Evolutionary conservation across 2,329 filamentous ascomycete genomes (phyloP), one percentile per base, ranked within the genome.

Genomic region (Botrytis squamosa): DNA sequence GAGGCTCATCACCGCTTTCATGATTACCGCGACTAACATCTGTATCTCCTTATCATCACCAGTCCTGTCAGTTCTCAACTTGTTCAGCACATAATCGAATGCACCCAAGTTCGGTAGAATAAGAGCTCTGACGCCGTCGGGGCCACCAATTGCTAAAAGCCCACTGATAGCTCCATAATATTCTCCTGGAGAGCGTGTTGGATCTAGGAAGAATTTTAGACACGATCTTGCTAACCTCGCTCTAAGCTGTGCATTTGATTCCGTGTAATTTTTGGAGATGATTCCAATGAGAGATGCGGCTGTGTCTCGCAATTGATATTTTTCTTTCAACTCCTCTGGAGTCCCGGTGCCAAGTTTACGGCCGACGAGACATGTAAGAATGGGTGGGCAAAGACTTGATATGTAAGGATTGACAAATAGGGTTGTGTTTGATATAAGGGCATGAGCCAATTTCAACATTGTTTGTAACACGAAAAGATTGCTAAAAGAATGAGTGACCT

Each of bases 401-500:
- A 88, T 87, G 76, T 90, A 90, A 0, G 88, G 87, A 60, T 89
- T 87, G 49, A 89, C 85, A 83, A 94, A 97, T 52, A 98, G 89
- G 76, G 90, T 90, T 74, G 90, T 88, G 81, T 98, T 98, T 77
- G 91, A 89, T 68, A 98, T 92, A 69, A 99, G 86, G 2, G 95
- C 93, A 68, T 93, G 89, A 0, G 93, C 91, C 75, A 98, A 89
- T 79, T 94, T 91, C 92, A 99, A 95, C 89, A 97, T 96, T 82
- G 97, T 94, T 33, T 90, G 91, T 36, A 99, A 86, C 8, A 94
- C 90, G 81, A 98, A 98, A 3, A 95, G 88, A 82, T 97, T 93
- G 83, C 97, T 95, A 77, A 97, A 88, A 77, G 91, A 92, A 82
- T 99, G 96, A 1, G 96, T 98, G 69, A 99, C 94, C 83, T 97